Base-by-base conservation (phyloP, 768 basidiomycete species). In the Lactarius hengduanensis region DNA sequence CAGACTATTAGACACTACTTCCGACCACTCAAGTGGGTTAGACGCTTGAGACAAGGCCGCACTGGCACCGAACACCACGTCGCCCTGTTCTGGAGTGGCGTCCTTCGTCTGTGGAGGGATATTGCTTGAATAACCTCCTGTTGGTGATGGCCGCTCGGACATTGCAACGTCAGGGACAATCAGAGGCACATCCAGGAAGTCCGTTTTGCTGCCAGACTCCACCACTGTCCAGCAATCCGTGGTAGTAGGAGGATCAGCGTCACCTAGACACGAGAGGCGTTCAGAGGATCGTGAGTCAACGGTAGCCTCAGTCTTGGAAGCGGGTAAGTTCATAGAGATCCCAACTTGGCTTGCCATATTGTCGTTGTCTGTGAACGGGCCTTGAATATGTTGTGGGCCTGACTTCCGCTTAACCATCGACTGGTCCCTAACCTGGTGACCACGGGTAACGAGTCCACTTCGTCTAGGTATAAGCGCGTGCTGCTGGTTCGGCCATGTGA, bases 401-500 rank as follows among this genome's bases (percentile, higher is more conserved):
- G 54, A 26, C n/a, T 59, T 62, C 10, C 34, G 61, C 40, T 59
- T 59, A 15, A 56, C 11, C 10, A 28, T 28, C 40, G 26, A 28
- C 16, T 47, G 58, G 41, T 56, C 66, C 30, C 34, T 67, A 7
- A 57, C 34, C 4, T 67, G 62, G 41, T 59, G 66, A 63, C 34
- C 32, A 16, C 66, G 66, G 36, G 40, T 30, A 28, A 60, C 41
- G 22, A n/a, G 9, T 30, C 57, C 53, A 62, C 20, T 34, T 58
- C 67, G 65, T 62, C 61, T 61, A 55, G 61, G 59, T 63, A 60
- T 62, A 68, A 56, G 34, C 80, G 83, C 62, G 40, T 67, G 62
- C 54, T 59, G 66, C 64, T 88, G 87, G 74, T 92, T 91, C 20
- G 90, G 89, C 91, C 91, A 92, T 28, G 90, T 90, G 8, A 90